These are phyloP conservation scores for Xylariaceae sp. DNA, from an alignment of 2,329 filamentous ascomycete species.

Conservation along the genomic window DNA sequence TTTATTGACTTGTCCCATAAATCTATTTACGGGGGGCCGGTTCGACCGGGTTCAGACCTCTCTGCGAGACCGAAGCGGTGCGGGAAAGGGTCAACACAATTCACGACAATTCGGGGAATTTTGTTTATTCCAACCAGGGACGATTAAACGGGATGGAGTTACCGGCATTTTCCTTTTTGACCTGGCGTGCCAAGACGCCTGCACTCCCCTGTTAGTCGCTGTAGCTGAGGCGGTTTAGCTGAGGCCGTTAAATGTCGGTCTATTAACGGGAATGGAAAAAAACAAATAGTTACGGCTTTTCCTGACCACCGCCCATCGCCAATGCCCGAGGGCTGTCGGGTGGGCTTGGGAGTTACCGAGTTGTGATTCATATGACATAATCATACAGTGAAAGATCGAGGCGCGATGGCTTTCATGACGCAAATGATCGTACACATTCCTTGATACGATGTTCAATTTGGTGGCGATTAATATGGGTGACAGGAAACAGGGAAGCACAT, in stretches of 20 bases:
- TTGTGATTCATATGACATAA: no score
- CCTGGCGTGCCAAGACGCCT: neutral
- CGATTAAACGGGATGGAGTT: neutral
- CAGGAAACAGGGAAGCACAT: no score
- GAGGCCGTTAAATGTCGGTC: neutral
- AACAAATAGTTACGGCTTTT: neutral
- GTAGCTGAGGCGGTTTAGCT: neutral
- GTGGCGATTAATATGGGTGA: neutral
- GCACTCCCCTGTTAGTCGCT: neutral
- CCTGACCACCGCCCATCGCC: neutral
- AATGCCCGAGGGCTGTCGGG: neutral
- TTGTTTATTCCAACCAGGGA: no score
- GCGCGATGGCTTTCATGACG: no score
- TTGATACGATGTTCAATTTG: neutral
- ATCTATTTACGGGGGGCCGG: no score
- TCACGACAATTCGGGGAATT: neutral
- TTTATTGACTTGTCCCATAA: no score
- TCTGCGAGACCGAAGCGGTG: neutral
- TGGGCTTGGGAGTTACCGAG: no score
- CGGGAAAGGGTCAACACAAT: neutral
- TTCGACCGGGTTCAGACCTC: neutral
- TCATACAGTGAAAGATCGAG: no score
- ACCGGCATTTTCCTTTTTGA: neutral
- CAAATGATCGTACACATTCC: neutral
- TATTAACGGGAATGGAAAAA: neutral